Evolutionary conservation across 208 protist species (phyloP), one percentile per base, ranked within the genome.

Genomic region (Leishmania tropica): DNA sequence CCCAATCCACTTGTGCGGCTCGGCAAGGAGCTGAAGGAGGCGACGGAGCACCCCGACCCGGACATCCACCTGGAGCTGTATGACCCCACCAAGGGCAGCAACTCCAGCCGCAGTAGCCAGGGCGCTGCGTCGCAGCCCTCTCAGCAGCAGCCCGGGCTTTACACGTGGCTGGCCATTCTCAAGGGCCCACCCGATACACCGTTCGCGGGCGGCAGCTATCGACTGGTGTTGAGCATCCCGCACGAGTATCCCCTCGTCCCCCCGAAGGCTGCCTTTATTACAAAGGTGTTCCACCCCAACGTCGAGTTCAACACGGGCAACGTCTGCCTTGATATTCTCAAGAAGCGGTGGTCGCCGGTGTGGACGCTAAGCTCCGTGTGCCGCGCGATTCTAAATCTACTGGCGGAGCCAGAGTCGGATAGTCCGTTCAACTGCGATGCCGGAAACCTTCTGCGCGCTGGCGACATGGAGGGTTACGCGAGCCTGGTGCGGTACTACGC

Each of bases 371-470:
- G 54, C n/a, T 91, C 87, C 31, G 93, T 98, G 17, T 98, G 95
- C 80, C 87, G 92, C 11, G 95, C 96, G 5, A 90, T 98, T 72
- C 45, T 91, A 1, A 92, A 87, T 37, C 72, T 98, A 19, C 54
- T 98, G 21, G 86, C 93, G 0, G 89, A 97, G 73, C 96, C 96
- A 2, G 93, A 96, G 72, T 79, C 88, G 15, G 83, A 87, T 58
- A 96, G 87, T 47, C 96, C 96, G 5, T 94, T 97, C 80, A 98
- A 98, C 88, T 98, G 96, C 87, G 95, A 98, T 75, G 96, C 96
- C 0, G 96, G 95, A 1, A 98, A 98, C 75, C 83, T 98, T 4
- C 64, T 98, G 17, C 83, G 96, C 0, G 89, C 86, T 8, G 92
- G 92, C 3, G 94, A 97, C 75, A 37, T 78, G 76, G 85, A 90